These are phyloP conservation scores for Hypsizygus ulmarius DNA, from an alignment of 1,284 basidiomycete species.

Conservation along the genomic window DNA sequence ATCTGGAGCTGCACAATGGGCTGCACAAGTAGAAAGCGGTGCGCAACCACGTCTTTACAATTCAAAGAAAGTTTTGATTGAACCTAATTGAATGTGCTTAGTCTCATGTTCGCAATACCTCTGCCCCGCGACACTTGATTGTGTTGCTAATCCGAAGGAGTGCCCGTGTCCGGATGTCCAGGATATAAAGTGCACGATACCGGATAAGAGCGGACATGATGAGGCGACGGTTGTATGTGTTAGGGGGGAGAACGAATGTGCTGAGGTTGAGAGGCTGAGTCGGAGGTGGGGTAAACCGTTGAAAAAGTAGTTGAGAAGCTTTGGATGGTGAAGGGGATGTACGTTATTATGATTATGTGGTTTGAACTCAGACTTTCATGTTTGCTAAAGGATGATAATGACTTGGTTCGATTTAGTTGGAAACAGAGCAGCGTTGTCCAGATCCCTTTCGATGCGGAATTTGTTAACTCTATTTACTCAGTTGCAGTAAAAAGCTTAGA, in stretches of 20 bases:
- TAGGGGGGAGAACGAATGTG: constrained; percentile 52
- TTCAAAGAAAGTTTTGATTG: not conserved
- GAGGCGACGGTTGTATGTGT: constrained; percentile 56
- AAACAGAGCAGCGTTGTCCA: not conserved
- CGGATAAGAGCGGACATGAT: constrained; percentile 44
- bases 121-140: constrained; percentile 59
- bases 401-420: no score
- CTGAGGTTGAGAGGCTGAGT: constrained; percentile 46
- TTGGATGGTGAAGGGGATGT: not conserved
- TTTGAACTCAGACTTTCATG: constrained; percentile 1
- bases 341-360: not conserved
- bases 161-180: constrained; percentile 62
- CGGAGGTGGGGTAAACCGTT: constrained; percentile 20
- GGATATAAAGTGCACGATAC: constrained; percentile 59
- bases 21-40: constrained; percentile 52
- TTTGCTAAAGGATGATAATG: not conserved
- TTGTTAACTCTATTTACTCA: no score
- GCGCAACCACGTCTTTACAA: not conserved
- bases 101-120: constrained; percentile 60
- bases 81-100: constrained; percentile 22
- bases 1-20: constrained; percentile 56
- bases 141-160: constrained; percentile 49
- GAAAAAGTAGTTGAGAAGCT: constrained; percentile 11
- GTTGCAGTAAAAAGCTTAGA: no score
- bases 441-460: not conserved